Evolutionary conservation across 257 asterid genomes (phyloP).

Genomic region (Gentiana straminea): DNA sequence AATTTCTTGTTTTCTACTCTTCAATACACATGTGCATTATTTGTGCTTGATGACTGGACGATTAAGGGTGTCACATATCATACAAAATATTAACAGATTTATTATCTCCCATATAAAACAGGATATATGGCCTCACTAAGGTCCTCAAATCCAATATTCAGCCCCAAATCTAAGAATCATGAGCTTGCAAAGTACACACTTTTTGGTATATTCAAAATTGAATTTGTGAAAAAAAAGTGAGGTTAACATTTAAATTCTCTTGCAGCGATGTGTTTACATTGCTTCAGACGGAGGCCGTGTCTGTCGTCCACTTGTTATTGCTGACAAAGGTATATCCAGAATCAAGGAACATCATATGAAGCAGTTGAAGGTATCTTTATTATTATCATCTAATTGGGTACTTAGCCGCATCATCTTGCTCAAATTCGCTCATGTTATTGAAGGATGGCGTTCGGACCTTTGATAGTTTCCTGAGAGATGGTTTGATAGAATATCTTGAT

Average conservation of each 20-base stretch:
- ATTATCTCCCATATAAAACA: too few relatives aligned
- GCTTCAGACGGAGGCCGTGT: conserved; percentile 99
- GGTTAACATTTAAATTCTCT: conserved; percentile 14
- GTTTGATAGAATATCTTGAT: conserved; percentile 92
- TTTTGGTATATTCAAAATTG: background rate
- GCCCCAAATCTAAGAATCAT: too few relatives aligned
- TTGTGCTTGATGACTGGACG: too few relatives aligned
- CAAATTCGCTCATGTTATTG: conserved; percentile 18
- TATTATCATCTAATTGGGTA: conserved; percentile 1
- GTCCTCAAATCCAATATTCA: too few relatives aligned
- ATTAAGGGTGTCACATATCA: too few relatives aligned
- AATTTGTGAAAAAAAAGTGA: background rate
- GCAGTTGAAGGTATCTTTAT: conserved; percentile 66
- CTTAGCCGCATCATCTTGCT: conserved; percentile 13
- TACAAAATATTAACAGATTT: too few relatives aligned
- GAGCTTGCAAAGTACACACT: too few relatives aligned
- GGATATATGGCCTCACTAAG: too few relatives aligned
- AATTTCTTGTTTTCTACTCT: too few relatives aligned
- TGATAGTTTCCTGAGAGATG: conserved; percentile 71
- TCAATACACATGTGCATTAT: too few relatives aligned
- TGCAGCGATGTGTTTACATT: conserved; percentile 88
- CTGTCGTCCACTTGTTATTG: conserved; percentile 95
- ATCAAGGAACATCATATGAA: conserved; percentile 93
- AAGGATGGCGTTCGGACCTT: conserved; percentile 90
- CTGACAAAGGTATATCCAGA: conserved; percentile 89